Conservation (phyloP, 2,329 filamentous ascomycete species). For the Claviceps lovelessii region DNA sequence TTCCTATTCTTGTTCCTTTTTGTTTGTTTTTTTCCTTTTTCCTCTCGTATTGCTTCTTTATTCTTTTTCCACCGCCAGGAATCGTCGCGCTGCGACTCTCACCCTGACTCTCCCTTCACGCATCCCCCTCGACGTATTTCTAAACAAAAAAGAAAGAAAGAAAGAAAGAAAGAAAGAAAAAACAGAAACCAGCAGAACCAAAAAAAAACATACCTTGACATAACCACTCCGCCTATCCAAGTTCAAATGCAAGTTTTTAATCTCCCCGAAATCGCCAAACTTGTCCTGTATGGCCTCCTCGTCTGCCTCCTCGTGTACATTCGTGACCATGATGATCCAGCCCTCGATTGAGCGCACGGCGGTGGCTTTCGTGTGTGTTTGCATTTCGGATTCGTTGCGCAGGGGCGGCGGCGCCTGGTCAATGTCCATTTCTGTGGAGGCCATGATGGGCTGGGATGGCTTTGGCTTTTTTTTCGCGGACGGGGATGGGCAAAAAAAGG, state of each 20-base stretch:
- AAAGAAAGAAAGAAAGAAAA: too few relatives aligned
- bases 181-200: too few relatives aligned
- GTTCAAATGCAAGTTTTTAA: constrained; percentile 77
- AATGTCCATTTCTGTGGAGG: constrained; percentile 46
- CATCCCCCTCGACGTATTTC: too few relatives aligned
- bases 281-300: constrained; percentile 71
- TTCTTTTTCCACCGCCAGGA: too few relatives aligned
- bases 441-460: constrained; percentile 22
- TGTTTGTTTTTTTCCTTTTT: not conserved
- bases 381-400: constrained; percentile 48
- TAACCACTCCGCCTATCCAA: constrained; percentile 71
- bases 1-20: too few relatives aligned
- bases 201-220: constrained; percentile 49
- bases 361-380: constrained; percentile 58
- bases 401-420: constrained; percentile 29
- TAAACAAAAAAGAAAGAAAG: too few relatives aligned
- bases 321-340: constrained; percentile 78
- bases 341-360: constrained; percentile 79
- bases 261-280: constrained; percentile 73
- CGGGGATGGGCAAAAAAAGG: not conserved
- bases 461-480: not conserved
- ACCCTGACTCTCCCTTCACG: not conserved
- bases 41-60: too few relatives aligned
- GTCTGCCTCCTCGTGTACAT: constrained; percentile 75
- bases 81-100: not conserved